Percentiles rank a stretch among this genome's conserved stretches.
phyloP scores from a whole-genome alignment of 176 grass and related monocot genomes.

The Oryza punctata region DNA sequence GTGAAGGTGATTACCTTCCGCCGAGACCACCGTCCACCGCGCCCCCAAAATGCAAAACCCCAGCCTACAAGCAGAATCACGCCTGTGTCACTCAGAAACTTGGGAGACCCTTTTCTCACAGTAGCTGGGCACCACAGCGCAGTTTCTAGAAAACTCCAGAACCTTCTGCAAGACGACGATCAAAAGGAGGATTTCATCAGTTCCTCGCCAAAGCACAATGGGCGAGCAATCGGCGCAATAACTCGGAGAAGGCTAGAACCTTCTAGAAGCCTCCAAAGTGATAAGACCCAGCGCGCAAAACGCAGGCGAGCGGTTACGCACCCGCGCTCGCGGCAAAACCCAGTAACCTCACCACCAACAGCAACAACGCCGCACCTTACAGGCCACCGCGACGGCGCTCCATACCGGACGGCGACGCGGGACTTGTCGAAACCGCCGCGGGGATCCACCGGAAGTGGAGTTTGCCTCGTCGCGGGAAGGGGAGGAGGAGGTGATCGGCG shows the following conservation, averaged over 20 bases:
- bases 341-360: not conserved
- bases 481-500: constrained; percentile 28
- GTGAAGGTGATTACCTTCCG: not conserved
- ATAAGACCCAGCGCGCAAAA: not conserved
- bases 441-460: too few relatives aligned
- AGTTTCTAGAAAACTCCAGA: not conserved
- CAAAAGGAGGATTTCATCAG: not conserved
- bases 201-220: not conserved
- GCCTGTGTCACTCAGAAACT: not conserved
- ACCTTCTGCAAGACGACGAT: constrained; percentile 16
- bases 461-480: not conserved
- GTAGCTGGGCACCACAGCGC: not conserved
- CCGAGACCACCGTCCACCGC: not conserved
- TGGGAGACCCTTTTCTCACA: not conserved
- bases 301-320: not conserved
- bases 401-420: not conserved
- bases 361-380: not conserved
- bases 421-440: not conserved
- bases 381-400: not conserved
- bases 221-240: not conserved
- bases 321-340: not conserved
- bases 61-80: not conserved
- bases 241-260: not conserved
- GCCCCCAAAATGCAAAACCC: not conserved
- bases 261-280: not conserved